These are phyloP conservation scores for Eimeria necatrix DNA, from an alignment of 169 alveolate species.

Conservation along the genomic window DNA sequence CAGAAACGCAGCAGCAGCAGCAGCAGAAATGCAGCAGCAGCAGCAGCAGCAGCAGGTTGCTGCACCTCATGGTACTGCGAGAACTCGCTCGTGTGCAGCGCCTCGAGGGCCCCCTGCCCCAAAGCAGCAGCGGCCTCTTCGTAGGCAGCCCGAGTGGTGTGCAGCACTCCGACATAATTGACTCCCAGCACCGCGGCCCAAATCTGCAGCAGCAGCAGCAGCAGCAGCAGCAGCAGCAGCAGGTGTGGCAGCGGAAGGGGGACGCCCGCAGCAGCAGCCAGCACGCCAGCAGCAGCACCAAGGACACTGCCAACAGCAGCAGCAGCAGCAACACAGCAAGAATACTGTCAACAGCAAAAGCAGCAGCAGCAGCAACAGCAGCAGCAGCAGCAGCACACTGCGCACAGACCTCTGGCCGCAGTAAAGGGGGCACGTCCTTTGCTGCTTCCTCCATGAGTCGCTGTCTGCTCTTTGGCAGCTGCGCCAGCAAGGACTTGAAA, in stretches of 20 bases:
- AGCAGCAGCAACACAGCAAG: constrained; percentile 5
- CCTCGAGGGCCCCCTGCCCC: constrained; percentile 47
- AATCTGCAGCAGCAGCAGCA: constrained; percentile 23
- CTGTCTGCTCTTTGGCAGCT: constrained; percentile 62
- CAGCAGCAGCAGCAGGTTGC: background rate
- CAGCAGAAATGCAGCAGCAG: background rate
- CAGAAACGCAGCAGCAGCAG: background rate
- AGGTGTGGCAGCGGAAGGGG: background rate
- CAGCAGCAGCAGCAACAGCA: background rate
- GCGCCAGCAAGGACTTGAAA: constrained; percentile 67
- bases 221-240: constrained; percentile 22
- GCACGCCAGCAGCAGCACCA: too few species aligned
- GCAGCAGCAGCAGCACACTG: background rate
- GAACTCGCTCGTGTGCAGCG: constrained; percentile 48
- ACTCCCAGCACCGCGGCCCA: constrained; percentile 80
- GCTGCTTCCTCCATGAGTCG: constrained; percentile 69
- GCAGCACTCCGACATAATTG: constrained; percentile 31
- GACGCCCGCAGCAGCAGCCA: background rate
- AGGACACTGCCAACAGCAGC: background rate
- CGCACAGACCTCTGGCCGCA: constrained; percentile 68
- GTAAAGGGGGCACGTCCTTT: constrained; percentile 70
- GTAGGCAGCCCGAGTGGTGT: background rate
- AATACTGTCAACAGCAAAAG: background rate
- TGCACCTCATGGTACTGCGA: constrained; percentile 65
- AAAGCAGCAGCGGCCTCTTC: constrained; percentile 71